Base-by-base conservation (phyloP, 768 basidiomycete genomes). In the Hemileccinum impolitum region DNA sequence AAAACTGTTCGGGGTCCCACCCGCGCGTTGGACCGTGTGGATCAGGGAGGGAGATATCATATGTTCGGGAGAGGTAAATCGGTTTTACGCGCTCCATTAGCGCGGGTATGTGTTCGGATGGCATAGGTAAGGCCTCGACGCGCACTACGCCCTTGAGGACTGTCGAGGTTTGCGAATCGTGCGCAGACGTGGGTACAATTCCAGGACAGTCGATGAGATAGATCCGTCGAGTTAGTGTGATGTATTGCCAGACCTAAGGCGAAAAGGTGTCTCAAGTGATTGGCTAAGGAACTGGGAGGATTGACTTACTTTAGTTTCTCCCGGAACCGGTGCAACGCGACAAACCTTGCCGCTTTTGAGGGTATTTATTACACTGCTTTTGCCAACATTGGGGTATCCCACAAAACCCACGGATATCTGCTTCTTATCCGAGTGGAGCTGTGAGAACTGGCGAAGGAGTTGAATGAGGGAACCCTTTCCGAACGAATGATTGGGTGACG, bases 161-260 rank as follows among this genome's bases (percentile, higher is more conserved):
- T 4, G 85, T 96, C 14, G 84, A 81, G 0, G 92, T 91, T 63
- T 95, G 86, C 2, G 88, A 81, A 68, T 98, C 94, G 53, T 89
- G 78, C 2, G 92, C 88, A 19, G 93, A 94, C 15, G 93, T 86
- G 2, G 95, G 95, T 2, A 97, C 96, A 68, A 98, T 90, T 42
- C 96, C 96, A 25, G 96, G 96, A 66, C 96, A 99, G 71, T 99
- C 96, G 72, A 99, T 97, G 58, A 99, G 86, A 75, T 97, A 99
- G 65, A 99, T 99, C 46, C 90, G 81, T 54, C 87, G 82, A 51
- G 94, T 99, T 36, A 99, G 75, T 25, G 93, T 94, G 73, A 99
- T 97, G 70, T 99, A 99, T 78, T 99, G 95, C 96, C 96, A 99
- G 57, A 98, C 94, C 70, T 70, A 48, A 14, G 32, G n/a, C 17